Evolutionary conservation across 257 asterid genomes (phyloP).

Genomic region (Lycium ferocissimum): DNA sequence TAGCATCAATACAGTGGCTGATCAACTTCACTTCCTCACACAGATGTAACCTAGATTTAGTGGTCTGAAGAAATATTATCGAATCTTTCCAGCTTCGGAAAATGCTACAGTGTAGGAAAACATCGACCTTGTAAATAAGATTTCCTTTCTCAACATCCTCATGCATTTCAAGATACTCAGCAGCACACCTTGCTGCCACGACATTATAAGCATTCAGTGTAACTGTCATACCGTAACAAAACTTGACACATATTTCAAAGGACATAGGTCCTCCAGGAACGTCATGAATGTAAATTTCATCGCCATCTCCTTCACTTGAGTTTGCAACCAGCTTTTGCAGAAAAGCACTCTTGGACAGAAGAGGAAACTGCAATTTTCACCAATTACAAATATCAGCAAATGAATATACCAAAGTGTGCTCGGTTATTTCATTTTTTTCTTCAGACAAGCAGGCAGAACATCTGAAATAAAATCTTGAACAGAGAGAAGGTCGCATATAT

Average conservation of each 20-base stretch:
- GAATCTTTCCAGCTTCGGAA: conserved; percentile 97
- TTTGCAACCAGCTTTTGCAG: conserved; percentile 73
- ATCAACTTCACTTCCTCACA: conserved; percentile 79
- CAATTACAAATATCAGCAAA: conserved; percentile 30
- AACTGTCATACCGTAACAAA: conserved; percentile 87
- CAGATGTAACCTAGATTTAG: conserved; percentile 56
- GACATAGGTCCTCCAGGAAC: conserved; percentile 85
- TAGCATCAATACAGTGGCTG: conserved; percentile 75
- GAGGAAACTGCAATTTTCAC: conserved; percentile 77
- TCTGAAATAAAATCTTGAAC: neutral
- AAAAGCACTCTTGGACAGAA: conserved; percentile 79
- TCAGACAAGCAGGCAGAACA: neutral
- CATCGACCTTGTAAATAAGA: conserved; percentile 82
- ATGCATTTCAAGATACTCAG: conserved; percentile 90
- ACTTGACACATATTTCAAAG: conserved; percentile 87
- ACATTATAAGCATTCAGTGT: conserved; percentile 84
- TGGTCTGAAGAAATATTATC: conserved; percentile 75
- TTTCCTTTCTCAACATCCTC: conserved; percentile 86
- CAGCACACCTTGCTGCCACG: conserved; percentile 80
- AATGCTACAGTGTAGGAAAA: conserved; percentile 74
- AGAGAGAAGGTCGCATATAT: neutral
- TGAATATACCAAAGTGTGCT: neutral
- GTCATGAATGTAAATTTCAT: conserved; percentile 66
- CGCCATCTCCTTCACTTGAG: conserved; percentile 58
- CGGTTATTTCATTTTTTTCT: neutral